Evolutionary conservation across 2,329 filamentous ascomycete species (phyloP), one percentile per base, ranked within the genome.

Genomic region (Aaosphaeria pasadenensis): DNA sequence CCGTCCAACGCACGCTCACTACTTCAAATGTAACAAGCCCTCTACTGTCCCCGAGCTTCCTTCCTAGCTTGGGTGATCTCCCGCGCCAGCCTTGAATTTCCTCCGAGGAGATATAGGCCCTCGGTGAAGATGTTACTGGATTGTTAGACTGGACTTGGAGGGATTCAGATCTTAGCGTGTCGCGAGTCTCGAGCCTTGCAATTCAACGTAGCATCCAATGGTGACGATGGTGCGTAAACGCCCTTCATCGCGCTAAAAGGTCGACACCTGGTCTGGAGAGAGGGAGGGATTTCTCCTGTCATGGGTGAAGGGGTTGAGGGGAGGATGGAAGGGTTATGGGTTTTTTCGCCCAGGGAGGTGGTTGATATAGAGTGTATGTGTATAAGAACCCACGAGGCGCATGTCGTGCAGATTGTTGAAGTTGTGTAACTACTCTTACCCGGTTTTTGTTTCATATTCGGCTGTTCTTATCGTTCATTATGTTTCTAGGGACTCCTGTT

Each of bases 31-130:
- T 46, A 30, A 31, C 17, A 24, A 24, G 17, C 17, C 17, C 17
- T 24, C 17, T 30, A 7, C 48, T 43, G 53, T 42, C 46, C 40
- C 51, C 29, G 43, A 43, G 29, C 47, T 42, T 59, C 52, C 54
- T 67, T 57, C 59, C 58, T 54, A 52, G 57, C 56, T 59, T 42
- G 62, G 62, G 41, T 52, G 54, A 54, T 58, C 51, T 58, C 45
- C 62, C 59, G 59, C 43, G 28, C 41, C 30, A 32, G 38, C 49
- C 53, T 43, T 50, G 53, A 3, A 24, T 24, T 40, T 38, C 43
- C 42, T 9, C 33, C 7, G n/a, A 36, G 33, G 33, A 4, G 3
- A 36, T 36, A n/a, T 9, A n/a, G 9, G 4, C 33, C 33, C 4
- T 36, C 33, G 33, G 33, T 36, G 33, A 2, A 36, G 2, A 3